Conservation (phyloP, 768 basidiomycete species). For the Pleurotus eryngii region DNA sequence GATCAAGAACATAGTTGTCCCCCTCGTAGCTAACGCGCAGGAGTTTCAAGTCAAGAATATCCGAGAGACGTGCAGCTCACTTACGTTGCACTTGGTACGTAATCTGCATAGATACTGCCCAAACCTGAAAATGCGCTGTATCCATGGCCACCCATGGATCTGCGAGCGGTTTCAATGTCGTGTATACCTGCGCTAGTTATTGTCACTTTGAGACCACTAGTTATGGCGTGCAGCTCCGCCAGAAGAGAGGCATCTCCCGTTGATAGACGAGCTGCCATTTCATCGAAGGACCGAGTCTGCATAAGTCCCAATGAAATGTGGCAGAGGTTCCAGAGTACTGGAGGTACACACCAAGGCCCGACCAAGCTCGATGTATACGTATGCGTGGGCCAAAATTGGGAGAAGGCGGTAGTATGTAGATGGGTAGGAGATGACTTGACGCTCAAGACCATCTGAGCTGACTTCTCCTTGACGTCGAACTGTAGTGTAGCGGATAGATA, state of each 20-base stretch:
- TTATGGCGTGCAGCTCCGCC: constrained; percentile 69
- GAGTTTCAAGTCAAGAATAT: too few species aligned
- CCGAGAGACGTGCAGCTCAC: constrained; percentile 14
- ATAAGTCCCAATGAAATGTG: background rate
- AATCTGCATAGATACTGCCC: constrained; percentile 61
- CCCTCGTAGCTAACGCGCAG: constrained; percentile 57
- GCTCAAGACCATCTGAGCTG: constrained; percentile 52
- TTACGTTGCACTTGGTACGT: constrained; percentile 62
- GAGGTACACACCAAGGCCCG: constrained; percentile 45
- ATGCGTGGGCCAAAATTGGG: constrained; percentile 65
- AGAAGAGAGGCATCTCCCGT: constrained; percentile 58
- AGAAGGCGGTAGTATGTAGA: constrained; percentile 70
- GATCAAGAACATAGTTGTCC: constrained; percentile 75
- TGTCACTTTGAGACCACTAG: constrained; percentile 66
- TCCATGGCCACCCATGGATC: constrained; percentile 77
- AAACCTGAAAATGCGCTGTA: constrained; percentile 68
- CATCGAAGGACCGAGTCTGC: constrained; percentile 49
- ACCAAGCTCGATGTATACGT: constrained; percentile 66
- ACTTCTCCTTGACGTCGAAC: constrained; percentile 66
- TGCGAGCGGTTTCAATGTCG: constrained; percentile 63
- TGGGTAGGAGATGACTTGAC: constrained; percentile 70
- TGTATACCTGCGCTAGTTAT: constrained; percentile 48
- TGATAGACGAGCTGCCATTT: constrained; percentile 45
- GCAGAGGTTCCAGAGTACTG: background rate
- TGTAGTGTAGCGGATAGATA: constrained; percentile 69